A percentile compares a stretch with the other conserved stretches of the same genome.
phyloP scores from a whole-genome alignment of 2,329 filamentous ascomycete genomes.

The Phoma herbarum region DNA sequence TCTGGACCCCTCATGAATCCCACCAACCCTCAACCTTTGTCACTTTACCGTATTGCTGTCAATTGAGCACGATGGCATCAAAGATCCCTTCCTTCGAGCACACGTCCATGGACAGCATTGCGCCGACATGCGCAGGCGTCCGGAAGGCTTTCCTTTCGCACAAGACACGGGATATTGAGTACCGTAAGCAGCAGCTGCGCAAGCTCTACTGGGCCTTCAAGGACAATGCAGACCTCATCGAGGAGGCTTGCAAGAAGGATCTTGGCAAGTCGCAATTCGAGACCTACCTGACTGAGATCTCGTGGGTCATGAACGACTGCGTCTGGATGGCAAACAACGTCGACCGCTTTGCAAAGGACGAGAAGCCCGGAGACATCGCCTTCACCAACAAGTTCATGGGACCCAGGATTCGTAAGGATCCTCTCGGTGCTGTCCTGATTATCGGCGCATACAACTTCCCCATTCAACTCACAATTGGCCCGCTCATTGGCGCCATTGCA shows the following conservation, averaged over 20 bases:
- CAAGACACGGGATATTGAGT: slow-evolving; percentile 83
- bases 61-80: slow-evolving; percentile 19
- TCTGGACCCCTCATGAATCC: slow-evolving; percentile 11
- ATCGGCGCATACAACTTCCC: slow-evolving; percentile 97
- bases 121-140: slow-evolving; percentile 58
- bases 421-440: slow-evolving; percentile 81
- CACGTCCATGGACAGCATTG: slow-evolving; percentile 48
- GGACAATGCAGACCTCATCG: slow-evolving; percentile 77
- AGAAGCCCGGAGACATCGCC: slow-evolving; percentile 74
- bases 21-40: not conserved
- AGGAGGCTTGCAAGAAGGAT: slow-evolving; percentile 79
- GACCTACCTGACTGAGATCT: slow-evolving; percentile 75
- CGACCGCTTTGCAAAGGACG: slow-evolving; percentile 83
- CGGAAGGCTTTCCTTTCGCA: slow-evolving; percentile 77
- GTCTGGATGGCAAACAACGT: slow-evolving; percentile 80
- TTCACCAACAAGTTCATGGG: slow-evolving; percentile 73
- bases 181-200: slow-evolving; percentile 83
- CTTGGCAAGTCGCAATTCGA: slow-evolving; percentile 82
- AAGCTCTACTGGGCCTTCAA: slow-evolving; percentile 93
- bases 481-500: slow-evolving; percentile 87
- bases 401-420: slow-evolving; percentile 85
- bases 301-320: slow-evolving; percentile 83
- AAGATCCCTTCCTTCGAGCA: slow-evolving; percentile 47
- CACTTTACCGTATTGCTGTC: not conserved
- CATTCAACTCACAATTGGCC: slow-evolving; percentile 78